Evolutionary conservation across 2,329 filamentous ascomycete species (phyloP), one percentile per base, ranked within the genome.

Genomic region (Diaporthe vexans): DNA sequence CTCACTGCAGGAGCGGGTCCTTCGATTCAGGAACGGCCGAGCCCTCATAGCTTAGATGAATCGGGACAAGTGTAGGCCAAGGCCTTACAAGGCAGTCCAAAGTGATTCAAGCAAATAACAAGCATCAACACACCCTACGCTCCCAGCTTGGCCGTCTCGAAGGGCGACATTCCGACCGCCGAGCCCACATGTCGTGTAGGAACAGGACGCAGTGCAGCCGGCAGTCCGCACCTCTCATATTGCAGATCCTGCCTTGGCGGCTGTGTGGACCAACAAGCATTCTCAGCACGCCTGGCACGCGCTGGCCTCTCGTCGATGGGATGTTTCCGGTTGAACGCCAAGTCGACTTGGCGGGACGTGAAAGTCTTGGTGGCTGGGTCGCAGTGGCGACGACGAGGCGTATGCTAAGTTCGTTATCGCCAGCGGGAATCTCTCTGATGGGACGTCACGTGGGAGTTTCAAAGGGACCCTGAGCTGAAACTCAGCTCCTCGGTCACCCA

Each of bases 401-500:
- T 67, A 40, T 63, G 26, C 70, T 37, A 3, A 63, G 24, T 29
- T 29, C 46, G 56, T 35, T 63, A 65, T 46, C 56, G 46, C 54
- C 24, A 63, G 46, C 70, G 46, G 70, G 26, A 72, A 54, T 33
- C 24, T 54, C 48, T 54, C 33, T 24, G 48, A 54, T 40, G 63
- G 63, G 63, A 68, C 48, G 48, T 72, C 56, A 52, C 58, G 70
- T 63, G 70, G 29, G 29, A 72, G 56, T 72, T 72, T 72, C 70
- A 68, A 54, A 58, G 51, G 51, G 71, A 63, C 63, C 54, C 70
- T 73, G 61, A 43, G 61, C 73, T 73, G 73, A 73, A 73, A 73
- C 71, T 51, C 54, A 73, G 73, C 73, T 69, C 59, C 52, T 73
- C 73, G 56, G 70, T 63, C 70, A 73, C 29, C 70, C 73, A 73